These are phyloP conservation scores for Sporothrix brasiliensis DNA, from an alignment of 2,329 filamentous ascomycete species.

Conservation along the genomic window DNA sequence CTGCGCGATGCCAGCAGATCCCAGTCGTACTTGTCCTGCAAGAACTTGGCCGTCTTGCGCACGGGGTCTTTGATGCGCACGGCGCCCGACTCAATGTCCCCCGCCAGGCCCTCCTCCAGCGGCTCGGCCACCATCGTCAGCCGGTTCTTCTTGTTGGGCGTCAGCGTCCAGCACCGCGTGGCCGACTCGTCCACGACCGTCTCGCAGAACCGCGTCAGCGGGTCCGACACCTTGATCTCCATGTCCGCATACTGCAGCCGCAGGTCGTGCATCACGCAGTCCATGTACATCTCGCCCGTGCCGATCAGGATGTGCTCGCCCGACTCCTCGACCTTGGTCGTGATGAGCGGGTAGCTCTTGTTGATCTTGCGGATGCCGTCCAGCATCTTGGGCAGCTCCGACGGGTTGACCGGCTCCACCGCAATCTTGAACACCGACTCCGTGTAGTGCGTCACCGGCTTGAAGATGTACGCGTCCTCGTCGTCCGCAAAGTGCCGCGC, in stretches of 20 bases:
- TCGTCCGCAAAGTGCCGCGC: constrained; percentile 77
- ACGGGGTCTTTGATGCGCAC: constrained; percentile 93
- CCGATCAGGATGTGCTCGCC: constrained; percentile 94
- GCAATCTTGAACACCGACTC: constrained; percentile 98
- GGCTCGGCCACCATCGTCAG: constrained; percentile 98
- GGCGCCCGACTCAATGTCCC: constrained; percentile 87
- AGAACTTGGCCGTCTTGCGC: constrained; percentile 92
- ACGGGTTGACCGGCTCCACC: constrained; percentile 96
- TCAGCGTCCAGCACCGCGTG: constrained; percentile 96
- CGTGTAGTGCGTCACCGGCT: constrained; percentile 89
- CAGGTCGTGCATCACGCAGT: constrained; percentile 94
- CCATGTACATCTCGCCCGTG: constrained; percentile 99
- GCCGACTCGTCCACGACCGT: constrained; percentile 96
- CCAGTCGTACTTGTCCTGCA: constrained; percentile 96
- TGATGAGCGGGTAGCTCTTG: constrained; percentile 94
- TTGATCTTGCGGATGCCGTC: constrained; percentile 95
- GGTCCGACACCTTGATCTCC: constrained; percentile 98
- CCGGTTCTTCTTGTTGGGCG: constrained; percentile 99
- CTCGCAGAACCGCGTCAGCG: constrained; percentile 95
- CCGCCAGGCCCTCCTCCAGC: constrained; percentile 88
- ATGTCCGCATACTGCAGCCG: constrained; percentile 95
- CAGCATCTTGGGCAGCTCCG: constrained; percentile 97
- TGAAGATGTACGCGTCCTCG: constrained; percentile 95
- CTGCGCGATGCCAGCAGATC: constrained; percentile 91
- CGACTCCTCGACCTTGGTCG: constrained; percentile 96